Percentiles rank a stretch among this genome's conserved stretches.
Evolutionary conservation across 2,329 filamentous ascomycete genomes (phyloP).

Genomic region (Geosmithia morbida): DNA sequence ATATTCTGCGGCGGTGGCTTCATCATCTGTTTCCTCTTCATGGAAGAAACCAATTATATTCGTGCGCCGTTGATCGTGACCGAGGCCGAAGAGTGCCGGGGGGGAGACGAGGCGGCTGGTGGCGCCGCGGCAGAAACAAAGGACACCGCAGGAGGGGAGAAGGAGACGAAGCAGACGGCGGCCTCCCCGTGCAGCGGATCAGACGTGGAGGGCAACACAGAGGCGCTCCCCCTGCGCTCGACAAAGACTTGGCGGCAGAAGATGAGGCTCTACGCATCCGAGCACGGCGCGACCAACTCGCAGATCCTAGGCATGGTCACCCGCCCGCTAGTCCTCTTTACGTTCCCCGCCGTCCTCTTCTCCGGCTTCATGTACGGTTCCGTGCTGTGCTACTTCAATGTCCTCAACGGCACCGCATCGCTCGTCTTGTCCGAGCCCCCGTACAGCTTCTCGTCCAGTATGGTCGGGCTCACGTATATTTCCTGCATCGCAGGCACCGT

Average conservation of each 20-base stretch:
- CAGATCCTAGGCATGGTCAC: slow-evolving; percentile 9
- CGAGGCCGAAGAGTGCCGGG: neutral
- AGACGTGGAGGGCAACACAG: neutral
- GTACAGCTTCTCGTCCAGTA: slow-evolving; percentile 14
- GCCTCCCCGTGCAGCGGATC: neutral
- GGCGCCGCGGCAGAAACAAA: too few relatives aligned
- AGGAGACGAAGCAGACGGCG: neutral
- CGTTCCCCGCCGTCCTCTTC: slow-evolving; percentile 27
- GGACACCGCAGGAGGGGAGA: too few relatives aligned
- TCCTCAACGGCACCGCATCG: slow-evolving; percentile 7
- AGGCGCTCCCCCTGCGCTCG: neutral
- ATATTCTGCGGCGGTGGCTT: slow-evolving; percentile 20
- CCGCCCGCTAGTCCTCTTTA: slow-evolving; percentile 24
- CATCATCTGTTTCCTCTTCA: slow-evolving; percentile 35
- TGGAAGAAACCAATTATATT: slow-evolving; percentile 44
- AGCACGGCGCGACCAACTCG: neutral
- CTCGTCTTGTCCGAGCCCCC: slow-evolving; percentile 14
- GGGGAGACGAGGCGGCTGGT: too few relatives aligned
- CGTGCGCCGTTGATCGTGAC: slow-evolving; percentile 8
- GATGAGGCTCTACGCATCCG: neutral
- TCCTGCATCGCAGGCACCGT: slow-evolving; percentile 1
- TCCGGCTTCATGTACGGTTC: slow-evolving; percentile 26
- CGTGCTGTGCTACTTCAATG: slow-evolving; percentile 14
- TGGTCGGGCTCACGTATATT: slow-evolving; percentile 1
- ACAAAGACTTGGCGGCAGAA: neutral